These are phyloP conservation scores for Cladosporium cucumerinum DNA, from an alignment of 2,329 filamentous ascomycete genomes.

Conservation along the genomic window DNA sequence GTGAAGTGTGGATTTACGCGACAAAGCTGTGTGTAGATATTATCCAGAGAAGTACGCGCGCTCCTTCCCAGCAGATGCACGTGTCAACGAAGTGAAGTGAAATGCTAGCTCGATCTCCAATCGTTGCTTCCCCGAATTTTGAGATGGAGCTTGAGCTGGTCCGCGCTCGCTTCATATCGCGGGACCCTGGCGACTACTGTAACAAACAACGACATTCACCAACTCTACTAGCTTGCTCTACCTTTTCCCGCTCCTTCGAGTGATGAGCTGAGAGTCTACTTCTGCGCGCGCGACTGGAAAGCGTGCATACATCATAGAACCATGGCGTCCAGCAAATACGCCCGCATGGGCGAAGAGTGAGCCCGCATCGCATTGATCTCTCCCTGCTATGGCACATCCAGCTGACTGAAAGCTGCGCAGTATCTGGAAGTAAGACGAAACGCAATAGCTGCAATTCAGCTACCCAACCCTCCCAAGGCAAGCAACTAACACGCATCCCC, in stretches of 20 bases:
- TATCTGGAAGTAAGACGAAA: slow-evolving; percentile 79
- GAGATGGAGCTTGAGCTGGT: slow-evolving; percentile 1
- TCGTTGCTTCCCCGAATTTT: slow-evolving; percentile 12
- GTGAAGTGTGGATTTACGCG: background rate
- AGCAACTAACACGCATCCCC: background rate
- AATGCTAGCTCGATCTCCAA: slow-evolving; percentile 2
- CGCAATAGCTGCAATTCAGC: background rate
- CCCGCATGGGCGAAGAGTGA: slow-evolving; percentile 72
- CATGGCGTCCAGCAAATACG: slow-evolving; percentile 62
- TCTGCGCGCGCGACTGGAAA: slow-evolving; percentile 20
- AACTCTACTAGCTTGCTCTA: background rate
- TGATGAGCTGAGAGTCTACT: slow-evolving; percentile 27
- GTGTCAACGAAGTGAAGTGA: slow-evolving; percentile 6
- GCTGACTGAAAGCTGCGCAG: slow-evolving; percentile 49
- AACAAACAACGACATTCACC: background rate
- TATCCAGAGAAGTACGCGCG: background rate
- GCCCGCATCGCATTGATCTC: slow-evolving; percentile 31
- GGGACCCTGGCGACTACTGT: slow-evolving; percentile 3
- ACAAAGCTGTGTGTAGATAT: background rate
- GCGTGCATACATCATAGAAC: slow-evolving; percentile 18
- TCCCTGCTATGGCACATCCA: slow-evolving; percentile 22
- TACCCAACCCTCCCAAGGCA: background rate
- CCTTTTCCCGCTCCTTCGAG: slow-evolving; percentile 5
- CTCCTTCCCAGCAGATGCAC: background rate
- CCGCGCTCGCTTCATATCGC: background rate